phyloP scores from a whole-genome alignment of 441 rosid species.

The Adansonia grandidieri region DNA sequence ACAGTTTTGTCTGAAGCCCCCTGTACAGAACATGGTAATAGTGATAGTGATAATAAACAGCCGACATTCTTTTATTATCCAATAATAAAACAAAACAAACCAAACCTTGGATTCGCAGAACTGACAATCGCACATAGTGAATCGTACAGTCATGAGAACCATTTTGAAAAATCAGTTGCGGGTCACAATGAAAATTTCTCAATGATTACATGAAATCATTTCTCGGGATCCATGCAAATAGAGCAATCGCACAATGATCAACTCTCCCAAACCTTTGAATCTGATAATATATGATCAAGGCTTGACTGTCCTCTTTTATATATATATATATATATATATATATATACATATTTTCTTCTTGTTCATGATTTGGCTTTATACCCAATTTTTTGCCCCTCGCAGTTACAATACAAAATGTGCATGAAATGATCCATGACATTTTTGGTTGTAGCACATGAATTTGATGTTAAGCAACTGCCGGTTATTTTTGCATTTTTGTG shows the following conservation, averaged over 20 bases:
- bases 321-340: not conserved
- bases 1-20: no score
- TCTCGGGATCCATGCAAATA: constrained; percentile 5
- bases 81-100: constrained; percentile 4
- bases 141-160: not conserved
- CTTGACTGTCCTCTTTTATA: not conserved
- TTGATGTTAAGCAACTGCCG: not conserved
- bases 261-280: not conserved
- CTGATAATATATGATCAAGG: not conserved
- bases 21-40: not conserved
- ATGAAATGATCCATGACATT: not conserved
- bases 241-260: not conserved
- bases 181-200: not conserved
- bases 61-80: constrained; percentile 1
- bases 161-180: not conserved
- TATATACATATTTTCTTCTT: not conserved
- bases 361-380: not conserved
- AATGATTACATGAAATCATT: not conserved
- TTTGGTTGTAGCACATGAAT: not conserved
- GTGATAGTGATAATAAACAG: constrained; percentile 6
- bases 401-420: not conserved
- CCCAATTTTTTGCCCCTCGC: not conserved
- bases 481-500: not conserved
- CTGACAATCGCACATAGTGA: not conserved
- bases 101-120: not conserved